These are phyloP conservation scores for Stylonectria norvegica DNA, from an alignment of 2,329 filamentous ascomycete species.

Conservation along the genomic window DNA sequence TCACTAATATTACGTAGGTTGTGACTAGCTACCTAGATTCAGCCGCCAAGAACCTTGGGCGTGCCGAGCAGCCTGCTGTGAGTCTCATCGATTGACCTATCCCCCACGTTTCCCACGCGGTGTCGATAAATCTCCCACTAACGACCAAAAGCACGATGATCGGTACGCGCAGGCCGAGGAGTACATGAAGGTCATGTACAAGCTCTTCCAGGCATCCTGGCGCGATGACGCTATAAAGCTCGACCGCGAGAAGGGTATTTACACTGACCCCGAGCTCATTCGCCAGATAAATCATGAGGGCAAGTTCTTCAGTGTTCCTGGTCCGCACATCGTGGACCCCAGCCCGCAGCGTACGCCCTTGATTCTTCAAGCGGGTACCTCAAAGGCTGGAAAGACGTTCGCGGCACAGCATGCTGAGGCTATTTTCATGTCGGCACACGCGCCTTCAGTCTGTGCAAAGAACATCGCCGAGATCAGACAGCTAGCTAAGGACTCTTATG, in stretches of 20 bases:
- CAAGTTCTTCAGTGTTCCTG: slow-evolving; percentile 61
- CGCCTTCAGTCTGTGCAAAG: slow-evolving; percentile 57
- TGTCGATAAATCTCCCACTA: background rate
- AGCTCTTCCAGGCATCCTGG: slow-evolving; percentile 66
- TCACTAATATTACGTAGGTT: slow-evolving; percentile 46
- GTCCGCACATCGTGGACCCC: slow-evolving; percentile 64
- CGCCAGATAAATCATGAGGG: slow-evolving; percentile 64
- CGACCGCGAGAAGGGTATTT: slow-evolving; percentile 56
- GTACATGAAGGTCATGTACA: slow-evolving; percentile 63
- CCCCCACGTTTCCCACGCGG: background rate
- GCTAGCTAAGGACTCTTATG: slow-evolving; percentile 49
- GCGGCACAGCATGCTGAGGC: slow-evolving; percentile 68
- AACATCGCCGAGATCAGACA: slow-evolving; percentile 61
- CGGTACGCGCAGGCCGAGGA: slow-evolving; percentile 62
- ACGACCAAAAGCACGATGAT: slow-evolving; percentile 53
- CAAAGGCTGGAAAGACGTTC: slow-evolving; percentile 61
- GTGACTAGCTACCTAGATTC: slow-evolving; percentile 70
- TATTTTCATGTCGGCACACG: slow-evolving; percentile 66
- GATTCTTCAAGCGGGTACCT: slow-evolving; percentile 68
- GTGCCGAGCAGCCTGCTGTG: slow-evolving; percentile 46
- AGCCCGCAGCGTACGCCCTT: slow-evolving; percentile 66
- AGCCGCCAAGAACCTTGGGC: slow-evolving; percentile 63
- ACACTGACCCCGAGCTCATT: slow-evolving; percentile 50
- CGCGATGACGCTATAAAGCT: slow-evolving; percentile 62
- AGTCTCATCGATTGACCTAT: too few species aligned